Evolutionary conservation across 2,329 filamentous ascomycete species (phyloP), one percentile per base, ranked within the genome.

Genomic region (Penicillium sumatraense): DNA sequence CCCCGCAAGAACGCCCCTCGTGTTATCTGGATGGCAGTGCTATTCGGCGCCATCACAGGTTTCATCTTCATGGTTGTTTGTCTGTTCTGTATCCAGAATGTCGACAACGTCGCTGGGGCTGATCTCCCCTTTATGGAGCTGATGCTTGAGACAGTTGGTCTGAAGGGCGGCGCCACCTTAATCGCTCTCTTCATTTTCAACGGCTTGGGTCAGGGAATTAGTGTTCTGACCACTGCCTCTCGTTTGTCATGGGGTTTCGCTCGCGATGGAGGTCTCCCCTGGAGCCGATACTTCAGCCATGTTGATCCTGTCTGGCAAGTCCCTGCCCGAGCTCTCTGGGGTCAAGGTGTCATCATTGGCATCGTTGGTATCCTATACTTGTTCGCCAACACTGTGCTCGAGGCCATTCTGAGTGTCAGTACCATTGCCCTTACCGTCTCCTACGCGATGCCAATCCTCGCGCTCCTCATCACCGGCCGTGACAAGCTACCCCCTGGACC

Each of bases 341-440:
- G 74, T 1, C 82, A 85, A 60, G 80, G 81, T 1, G 64, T 70
- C n/a, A 51, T 80, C 18, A 77, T 79, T 46, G 74, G 64, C 2
- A 57, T 80, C 9, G 75, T 86, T 8, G 83, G 83, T n/a, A 62
- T 86, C 2, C 74, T 86, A 0, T 84, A 84, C 59, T 76, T 81
- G 1, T 84, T 84, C 53, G 75, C 82, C 41, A 76, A 75, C 45
- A 82, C 81, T 0, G 81, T 83, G 0, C 75, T 85, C 11, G 72
- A 80, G 36, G 82, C 82, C 14, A 80, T 84, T 45, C 70, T 84
- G 18, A 81, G 79, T 58, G 82, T 84, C 57, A 82, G 81, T 70
- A 84, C 81, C 10, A 83, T 84, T 52, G 81, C 81, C 1, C 72
- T 84, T 1, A 84, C 81, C 2, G 75, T 84, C 3, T 84, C 77